Evolutionary conservation across 2,329 filamentous ascomycete species (phyloP).

Genomic region (Amesomyces nigricolor): DNA sequence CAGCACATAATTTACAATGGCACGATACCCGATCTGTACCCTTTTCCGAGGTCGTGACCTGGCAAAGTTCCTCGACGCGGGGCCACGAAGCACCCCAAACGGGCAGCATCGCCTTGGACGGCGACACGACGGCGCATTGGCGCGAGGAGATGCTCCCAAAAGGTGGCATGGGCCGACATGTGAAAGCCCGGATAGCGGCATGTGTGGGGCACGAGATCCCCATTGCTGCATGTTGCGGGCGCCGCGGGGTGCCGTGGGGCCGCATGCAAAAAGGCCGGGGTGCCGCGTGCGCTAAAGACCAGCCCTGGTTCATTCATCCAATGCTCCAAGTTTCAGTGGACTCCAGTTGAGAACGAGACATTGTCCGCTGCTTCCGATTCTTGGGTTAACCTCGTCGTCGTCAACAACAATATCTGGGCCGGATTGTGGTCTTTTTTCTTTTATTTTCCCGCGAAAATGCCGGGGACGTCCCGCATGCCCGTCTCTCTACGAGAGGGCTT

Average conservation of each 20-base stretch:
- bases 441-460: slow-evolving; percentile 38
- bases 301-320: not conserved
- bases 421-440: not conserved
- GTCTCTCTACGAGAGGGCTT: slow-evolving; percentile 65
- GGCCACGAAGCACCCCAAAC: not conserved
- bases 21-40: not conserved
- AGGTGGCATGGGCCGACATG: slow-evolving; percentile 16
- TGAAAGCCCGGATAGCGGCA: slow-evolving; percentile 23
- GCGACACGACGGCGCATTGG: slow-evolving; percentile 1
- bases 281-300: not conserved
- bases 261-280: slow-evolving; percentile 8
- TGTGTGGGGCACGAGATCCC: slow-evolving; percentile 7
- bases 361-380: not conserved
- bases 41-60: not conserved
- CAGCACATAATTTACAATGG: not conserved
- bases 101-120: not conserved
- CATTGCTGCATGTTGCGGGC: not conserved
- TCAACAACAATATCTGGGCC: not conserved
- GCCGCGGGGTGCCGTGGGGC: slow-evolving; percentile 12
- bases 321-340: not conserved
- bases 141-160: not conserved
- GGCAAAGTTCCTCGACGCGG: not conserved
- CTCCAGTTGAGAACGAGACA: not conserved
- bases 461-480: slow-evolving; percentile 64
- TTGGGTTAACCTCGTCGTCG: not conserved